Conservation (phyloP, 371 early-diverging fungal genomes). For the Mortierella sp. region DNA sequence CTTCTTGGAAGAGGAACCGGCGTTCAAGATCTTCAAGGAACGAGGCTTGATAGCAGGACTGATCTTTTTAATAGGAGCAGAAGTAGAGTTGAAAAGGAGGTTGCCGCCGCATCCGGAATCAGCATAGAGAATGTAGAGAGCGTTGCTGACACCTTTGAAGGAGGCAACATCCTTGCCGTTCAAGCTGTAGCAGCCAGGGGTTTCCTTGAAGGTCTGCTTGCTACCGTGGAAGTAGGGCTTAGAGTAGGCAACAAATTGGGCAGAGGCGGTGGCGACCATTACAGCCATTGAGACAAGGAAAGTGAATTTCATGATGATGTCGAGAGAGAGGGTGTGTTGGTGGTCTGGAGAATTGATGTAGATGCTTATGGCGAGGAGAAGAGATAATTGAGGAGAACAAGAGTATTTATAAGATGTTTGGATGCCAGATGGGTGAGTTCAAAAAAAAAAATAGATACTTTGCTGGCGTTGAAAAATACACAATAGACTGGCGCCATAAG, state of each 20-base stretch:
- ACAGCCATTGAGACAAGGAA: background rate
- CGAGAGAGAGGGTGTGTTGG: background rate
- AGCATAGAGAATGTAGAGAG: background rate
- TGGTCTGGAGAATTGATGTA: too few species aligned
- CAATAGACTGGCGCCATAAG: too few species aligned
- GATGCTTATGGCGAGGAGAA: too few species aligned
- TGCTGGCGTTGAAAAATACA: too few species aligned
- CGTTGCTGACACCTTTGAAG: background rate
- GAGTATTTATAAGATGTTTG: too few species aligned
- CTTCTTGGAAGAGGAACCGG: too few species aligned
- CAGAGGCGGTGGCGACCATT: conserved; percentile 5
- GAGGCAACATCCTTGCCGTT: background rate
- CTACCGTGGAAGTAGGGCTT: background rate
- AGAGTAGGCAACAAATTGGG: background rate
- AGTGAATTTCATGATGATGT: background rate
- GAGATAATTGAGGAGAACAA: background rate
- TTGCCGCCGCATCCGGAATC: background rate
- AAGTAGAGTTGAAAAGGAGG: background rate
- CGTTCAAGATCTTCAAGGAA: background rate
- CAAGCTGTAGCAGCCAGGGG: background rate
- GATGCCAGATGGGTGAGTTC: too few species aligned
- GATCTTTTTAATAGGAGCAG: background rate
- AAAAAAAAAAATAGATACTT: too few species aligned
- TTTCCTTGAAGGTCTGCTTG: background rate
- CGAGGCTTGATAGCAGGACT: background rate